Evolutionary conservation across 805 yeast species (phyloP).

Genomic region (Clavispora fructus): DNA sequence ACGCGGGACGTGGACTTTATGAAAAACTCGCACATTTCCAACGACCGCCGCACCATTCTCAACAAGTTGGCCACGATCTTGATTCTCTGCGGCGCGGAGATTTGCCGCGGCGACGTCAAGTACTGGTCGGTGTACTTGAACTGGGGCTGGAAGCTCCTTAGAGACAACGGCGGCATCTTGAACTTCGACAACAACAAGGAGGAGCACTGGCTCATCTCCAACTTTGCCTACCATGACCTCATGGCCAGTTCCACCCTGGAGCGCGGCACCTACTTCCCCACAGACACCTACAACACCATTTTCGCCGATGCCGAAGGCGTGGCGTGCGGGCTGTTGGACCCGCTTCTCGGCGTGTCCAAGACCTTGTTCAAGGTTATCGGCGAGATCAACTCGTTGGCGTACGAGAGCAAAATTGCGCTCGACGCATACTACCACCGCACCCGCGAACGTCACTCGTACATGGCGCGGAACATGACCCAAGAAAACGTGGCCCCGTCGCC

Average conservation of each 20-base stretch:
- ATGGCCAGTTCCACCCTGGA: slow-evolving; percentile 56
- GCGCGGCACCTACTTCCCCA: slow-evolving; percentile 61
- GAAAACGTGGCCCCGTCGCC: neutral
- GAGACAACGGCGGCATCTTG: slow-evolving; percentile 59
- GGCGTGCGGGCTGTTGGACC: slow-evolving; percentile 49
- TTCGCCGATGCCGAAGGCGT: slow-evolving; percentile 32
- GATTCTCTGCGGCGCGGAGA: slow-evolving; percentile 73
- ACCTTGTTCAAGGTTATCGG: slow-evolving; percentile 64
- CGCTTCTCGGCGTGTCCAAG: slow-evolving; percentile 68
- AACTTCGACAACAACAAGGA: slow-evolving; percentile 48
- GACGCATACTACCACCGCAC: slow-evolving; percentile 7
- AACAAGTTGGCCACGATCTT: slow-evolving; percentile 58
- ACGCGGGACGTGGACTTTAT: slow-evolving; percentile 22
- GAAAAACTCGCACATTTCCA: slow-evolving; percentile 11
- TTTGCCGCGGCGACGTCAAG: slow-evolving; percentile 75
- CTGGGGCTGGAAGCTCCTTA: slow-evolving; percentile 61
- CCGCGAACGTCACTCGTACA: neutral
- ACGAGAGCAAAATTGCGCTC: slow-evolving; percentile 39
- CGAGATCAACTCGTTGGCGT: slow-evolving; percentile 58
- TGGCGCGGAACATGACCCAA: neutral
- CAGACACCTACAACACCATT: slow-evolving; percentile 53
- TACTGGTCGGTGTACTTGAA: slow-evolving; percentile 67
- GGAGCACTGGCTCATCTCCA: slow-evolving; percentile 68
- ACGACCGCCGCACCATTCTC: slow-evolving; percentile 30
- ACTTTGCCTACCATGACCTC: slow-evolving; percentile 78